phyloP scores from a whole-genome alignment of 2,329 filamentous ascomycete genomes.

The Bipolaris sorokiniana region DNA sequence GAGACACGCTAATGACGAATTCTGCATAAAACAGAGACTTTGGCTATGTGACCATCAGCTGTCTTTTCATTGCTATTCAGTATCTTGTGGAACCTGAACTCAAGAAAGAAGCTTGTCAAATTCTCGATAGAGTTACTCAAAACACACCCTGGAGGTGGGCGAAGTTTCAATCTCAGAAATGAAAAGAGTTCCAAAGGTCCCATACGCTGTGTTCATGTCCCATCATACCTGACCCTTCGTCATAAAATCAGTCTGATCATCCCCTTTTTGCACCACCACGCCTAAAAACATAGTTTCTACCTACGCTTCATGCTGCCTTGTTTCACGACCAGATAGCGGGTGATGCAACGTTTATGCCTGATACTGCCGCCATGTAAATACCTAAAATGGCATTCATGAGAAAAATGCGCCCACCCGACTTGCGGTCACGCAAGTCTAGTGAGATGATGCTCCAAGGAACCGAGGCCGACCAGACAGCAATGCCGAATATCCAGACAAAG shows the following conservation, averaged over 20 bases:
- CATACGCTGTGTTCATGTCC: not conserved
- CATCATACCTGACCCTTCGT: not conserved
- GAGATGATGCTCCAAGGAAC: not conserved
- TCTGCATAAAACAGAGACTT: not conserved
- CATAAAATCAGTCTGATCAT: not conserved
- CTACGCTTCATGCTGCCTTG: not conserved
- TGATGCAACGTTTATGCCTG: not conserved
- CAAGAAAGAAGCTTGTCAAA: not conserved
- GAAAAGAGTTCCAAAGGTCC: not conserved
- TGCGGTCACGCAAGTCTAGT: not conserved
- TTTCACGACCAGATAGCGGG: not conserved
- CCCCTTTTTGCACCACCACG: not conserved
- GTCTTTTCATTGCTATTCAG: not conserved
- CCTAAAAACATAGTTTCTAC: not conserved
- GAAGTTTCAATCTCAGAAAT: not conserved
- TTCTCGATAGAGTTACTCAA: not conserved
- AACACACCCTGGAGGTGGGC: not conserved
- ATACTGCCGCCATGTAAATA: not conserved
- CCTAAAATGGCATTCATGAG: not conserved
- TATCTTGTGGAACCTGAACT: not conserved
- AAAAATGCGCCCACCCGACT: not conserved
- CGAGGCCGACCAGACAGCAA: not conserved
- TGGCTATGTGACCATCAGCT: not conserved
- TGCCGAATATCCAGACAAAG: not conserved
- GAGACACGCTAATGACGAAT: not conserved